These are phyloP conservation scores for Kockovaella imperatae DNA, from an alignment of 768 basidiomycete species.

Conservation along the genomic window DNA sequence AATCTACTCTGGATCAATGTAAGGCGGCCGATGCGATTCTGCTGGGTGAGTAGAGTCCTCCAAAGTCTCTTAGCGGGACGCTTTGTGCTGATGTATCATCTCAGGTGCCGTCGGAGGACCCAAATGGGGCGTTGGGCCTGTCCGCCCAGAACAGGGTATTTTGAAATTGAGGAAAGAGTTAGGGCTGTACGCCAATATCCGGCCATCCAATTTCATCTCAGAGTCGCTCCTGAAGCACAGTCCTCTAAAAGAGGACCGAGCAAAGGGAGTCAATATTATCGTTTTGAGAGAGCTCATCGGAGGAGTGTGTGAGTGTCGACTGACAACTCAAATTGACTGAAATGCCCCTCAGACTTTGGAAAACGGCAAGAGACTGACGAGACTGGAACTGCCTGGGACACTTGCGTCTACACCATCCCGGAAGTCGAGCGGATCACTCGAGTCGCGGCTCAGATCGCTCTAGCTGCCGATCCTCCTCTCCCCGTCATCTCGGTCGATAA, in stretches of 20 bases:
- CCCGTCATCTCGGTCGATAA: slow-evolving; percentile 92
- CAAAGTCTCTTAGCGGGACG: not conserved
- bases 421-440: slow-evolving; percentile 93
- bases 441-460: slow-evolving; percentile 87
- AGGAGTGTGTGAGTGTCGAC: slow-evolving; percentile 55
- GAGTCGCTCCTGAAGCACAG: slow-evolving; percentile 78
- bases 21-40: slow-evolving; percentile 89
- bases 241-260: slow-evolving; percentile 79
- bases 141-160: slow-evolving; percentile 88
- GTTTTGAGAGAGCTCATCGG: slow-evolving; percentile 94
- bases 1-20: slow-evolving; percentile 77
- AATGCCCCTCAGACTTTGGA: slow-evolving; percentile 59
- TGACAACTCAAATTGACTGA: not conserved
- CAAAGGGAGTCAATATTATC: slow-evolving; percentile 72
- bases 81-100: not conserved
- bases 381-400: slow-evolving; percentile 71
- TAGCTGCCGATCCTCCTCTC: slow-evolving; percentile 72
- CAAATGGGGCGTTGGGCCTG: slow-evolving; percentile 89
- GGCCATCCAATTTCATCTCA: slow-evolving; percentile 89
- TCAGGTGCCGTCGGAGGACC: slow-evolving; percentile 96
- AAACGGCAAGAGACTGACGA: slow-evolving; percentile 76
- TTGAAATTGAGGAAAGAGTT: slow-evolving; percentile 81
- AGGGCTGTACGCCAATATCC: slow-evolving; percentile 95
- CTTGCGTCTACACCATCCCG: slow-evolving; percentile 79
- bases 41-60: slow-evolving; percentile 60